Evolutionary conservation across 352 stramenopile genomes (phyloP).

Genomic region (Pilasporangium apinafurcum): DNA sequence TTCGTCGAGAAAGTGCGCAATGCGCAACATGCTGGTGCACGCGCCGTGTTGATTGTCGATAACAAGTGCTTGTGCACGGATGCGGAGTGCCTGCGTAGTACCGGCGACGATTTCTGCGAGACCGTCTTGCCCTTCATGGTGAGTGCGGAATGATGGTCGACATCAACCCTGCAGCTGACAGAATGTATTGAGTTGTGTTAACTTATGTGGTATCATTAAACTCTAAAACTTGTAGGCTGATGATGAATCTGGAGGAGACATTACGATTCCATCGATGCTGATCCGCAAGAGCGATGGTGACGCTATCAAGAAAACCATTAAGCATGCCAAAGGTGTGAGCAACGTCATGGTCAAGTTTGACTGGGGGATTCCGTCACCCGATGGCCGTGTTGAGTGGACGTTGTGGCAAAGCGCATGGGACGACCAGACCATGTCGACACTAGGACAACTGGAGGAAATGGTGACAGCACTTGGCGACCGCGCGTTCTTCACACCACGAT

Average conservation of each 20-base stretch:
- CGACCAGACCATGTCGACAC: constrained; percentile 59
- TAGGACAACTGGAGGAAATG: constrained; percentile 83
- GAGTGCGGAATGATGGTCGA: not conserved
- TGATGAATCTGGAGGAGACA: constrained; percentile 94
- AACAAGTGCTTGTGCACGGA: constrained; percentile 94
- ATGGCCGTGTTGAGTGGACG: constrained; percentile 96
- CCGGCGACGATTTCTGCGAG: constrained; percentile 84
- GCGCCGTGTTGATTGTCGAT: constrained; percentile 95
- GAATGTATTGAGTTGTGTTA: too few relatives aligned
- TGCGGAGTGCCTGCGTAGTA: constrained; percentile 59
- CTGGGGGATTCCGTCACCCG: constrained; percentile 91
- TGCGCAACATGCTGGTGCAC: constrained; percentile 89
- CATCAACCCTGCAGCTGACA: too few relatives aligned
- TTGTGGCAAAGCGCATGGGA: constrained; percentile 95
- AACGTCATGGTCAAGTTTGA: constrained; percentile 94
- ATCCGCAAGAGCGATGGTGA: constrained; percentile 94
- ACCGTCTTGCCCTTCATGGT: constrained; percentile 83
- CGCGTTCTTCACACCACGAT: constrained; percentile 95
- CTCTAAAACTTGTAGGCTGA: constrained; percentile 61
- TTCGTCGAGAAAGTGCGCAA: constrained; percentile 95
- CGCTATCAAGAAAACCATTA: constrained; percentile 86
- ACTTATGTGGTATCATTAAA: too few relatives aligned
- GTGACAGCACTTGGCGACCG: constrained; percentile 83
- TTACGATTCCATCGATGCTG: constrained; percentile 96
- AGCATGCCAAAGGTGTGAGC: constrained; percentile 80